Evolutionary conservation across 306 rosid genomes (phyloP), one percentile per base, ranked within the genome.

Genomic region (Biancaea sappan): DNA sequence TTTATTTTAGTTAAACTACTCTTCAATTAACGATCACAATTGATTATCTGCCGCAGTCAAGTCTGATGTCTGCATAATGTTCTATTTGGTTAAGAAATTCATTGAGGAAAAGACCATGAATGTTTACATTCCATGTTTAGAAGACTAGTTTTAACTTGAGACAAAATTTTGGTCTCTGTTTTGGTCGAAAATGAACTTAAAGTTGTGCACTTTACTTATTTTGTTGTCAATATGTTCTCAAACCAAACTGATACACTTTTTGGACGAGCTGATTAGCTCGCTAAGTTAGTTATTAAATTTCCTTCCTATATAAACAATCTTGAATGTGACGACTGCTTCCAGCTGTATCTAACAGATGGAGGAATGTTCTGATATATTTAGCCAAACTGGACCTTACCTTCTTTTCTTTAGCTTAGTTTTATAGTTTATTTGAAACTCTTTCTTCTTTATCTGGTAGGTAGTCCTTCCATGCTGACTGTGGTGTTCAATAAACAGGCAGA

Each of bases 291-390:
- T 44, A 4, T 48, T 60, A 43, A 21, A 50, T 32, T 51, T 77
- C 28, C 66, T 54, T 8, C 47, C 19, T 1, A 63, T 59, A 56
- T 54, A 65, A 46, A 35, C 35, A 62, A 31, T 56, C 11, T 35
- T 35, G 63, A 29, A 43, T 58, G 37, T 31, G 41, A 6, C n/a
- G 21, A 59, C 51, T 69, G 38, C 38, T 78, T 77, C 21, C 21
- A 4, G 26, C 34, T 52, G 37, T 32, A 22, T 47, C 44, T 21
- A 35, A 48, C 18, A 4, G 5, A 70, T 9, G 22, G 53, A 38
- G 61, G 69, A 69, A 71, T 60, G 66, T 59, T 60, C 29, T 68
- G 26, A 6, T 38, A 32, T n/a, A 54, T 51, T 72, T 78, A 22
- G 21, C 48, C 59, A 25, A 63, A 54, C 34, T 48, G 38, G 38